Percentiles rank a stretch among this genome's conserved stretches.
phyloP scores from a whole-genome alignment of 441 rosid species.

The Adansonia rubrostipa region DNA sequence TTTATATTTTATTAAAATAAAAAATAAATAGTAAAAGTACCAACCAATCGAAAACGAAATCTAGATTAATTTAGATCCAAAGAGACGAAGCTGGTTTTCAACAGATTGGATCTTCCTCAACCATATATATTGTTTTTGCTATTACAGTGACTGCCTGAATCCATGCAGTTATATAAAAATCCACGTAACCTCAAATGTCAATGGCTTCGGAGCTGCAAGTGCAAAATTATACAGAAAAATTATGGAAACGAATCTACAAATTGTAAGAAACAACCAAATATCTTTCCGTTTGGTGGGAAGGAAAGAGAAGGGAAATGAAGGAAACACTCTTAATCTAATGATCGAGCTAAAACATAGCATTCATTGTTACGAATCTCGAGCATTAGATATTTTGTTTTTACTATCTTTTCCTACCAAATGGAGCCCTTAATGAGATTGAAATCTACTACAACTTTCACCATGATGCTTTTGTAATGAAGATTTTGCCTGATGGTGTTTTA shows the following conservation, averaged over 20 bases:
- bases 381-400: background rate
- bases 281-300: background rate
- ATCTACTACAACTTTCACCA: conserved; percentile 16
- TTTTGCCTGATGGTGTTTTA: background rate
- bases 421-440: background rate
- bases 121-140: background rate
- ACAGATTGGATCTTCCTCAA: background rate
- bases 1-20: no score
- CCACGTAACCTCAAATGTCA: background rate
- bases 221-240: conserved; percentile 28
- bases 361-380: background rate
- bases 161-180: conserved; percentile 15
- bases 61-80: background rate
- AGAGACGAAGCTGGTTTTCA: background rate
- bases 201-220: conserved; percentile 24
- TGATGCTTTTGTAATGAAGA: conserved; percentile 19
- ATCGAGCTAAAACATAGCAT: background rate
- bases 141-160: conserved; percentile 5
- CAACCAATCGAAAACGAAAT: no score
- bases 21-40: no score
- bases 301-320: background rate
- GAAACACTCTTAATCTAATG: background rate
- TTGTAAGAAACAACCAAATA: conserved; percentile 26
- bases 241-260: conserved; percentile 36
- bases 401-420: background rate